Evolutionary conservation across 768 basidiomycete genomes (phyloP), one percentile per base, ranked within the genome.

Genomic region (Boletellus emodensis): DNA sequence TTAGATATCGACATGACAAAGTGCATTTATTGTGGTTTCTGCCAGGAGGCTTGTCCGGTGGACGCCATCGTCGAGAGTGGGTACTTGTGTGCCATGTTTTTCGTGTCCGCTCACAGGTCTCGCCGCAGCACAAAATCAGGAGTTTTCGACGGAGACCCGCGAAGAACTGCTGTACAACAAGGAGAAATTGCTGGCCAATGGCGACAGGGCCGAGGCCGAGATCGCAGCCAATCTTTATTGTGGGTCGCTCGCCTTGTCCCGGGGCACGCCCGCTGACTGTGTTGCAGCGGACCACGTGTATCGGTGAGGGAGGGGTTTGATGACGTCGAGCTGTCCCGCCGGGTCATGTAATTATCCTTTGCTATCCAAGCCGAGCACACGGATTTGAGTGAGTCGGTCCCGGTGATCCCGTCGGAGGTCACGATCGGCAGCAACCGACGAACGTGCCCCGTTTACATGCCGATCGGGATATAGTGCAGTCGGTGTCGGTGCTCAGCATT

Each of bases 11-110:
- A 99, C 70, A 99, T 99, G 96, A 99, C 96, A 52, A 98, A 94
- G 78, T 98, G 96, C 73, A 99, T 99, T 64, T 99, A 99, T 77
- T 99, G 96, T 71, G 96, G 96, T 47, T 98, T 97, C 79, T 98
- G 96, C 71, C 95, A 98, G 72, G 96, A 98, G 73, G 96, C 96
- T 28, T 99, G 96, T 69, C 96, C 96, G 2, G 96, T 98, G 50
- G 96, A 98, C 72, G 96, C 96, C 52, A 98, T 99, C 61, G 96
- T 99, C 48, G 96, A 98, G 76, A 95, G 94, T 95, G 66, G 57
- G 91, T 75, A 37, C 44, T 22, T 22, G 40, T 45, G 48, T 59
- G 42, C 54, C 40, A 32, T 49, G n/a, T 39, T 46, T 47, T 46
- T 48, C 24, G 48, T 52, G 22, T 33, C 40, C 7, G 36, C 39